Evolutionary conservation across 164 flowering plant species (phyloP).

Genomic region (Sextonia rubra): DNA sequence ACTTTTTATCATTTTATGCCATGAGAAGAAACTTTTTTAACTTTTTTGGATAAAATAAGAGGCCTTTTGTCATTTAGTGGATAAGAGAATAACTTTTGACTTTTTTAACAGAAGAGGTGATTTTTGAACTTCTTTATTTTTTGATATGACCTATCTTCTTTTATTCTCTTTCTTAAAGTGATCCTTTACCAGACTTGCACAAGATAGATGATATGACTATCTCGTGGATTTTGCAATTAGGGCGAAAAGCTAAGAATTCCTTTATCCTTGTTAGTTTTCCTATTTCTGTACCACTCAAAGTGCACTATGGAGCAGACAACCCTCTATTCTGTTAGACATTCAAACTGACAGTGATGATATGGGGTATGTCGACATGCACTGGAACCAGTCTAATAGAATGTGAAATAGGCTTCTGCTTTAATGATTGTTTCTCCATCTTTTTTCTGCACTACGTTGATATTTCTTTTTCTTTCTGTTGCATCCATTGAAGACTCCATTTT

Average conservation of each 20-base stretch:
- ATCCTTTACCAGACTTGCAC: too few species aligned
- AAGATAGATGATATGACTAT: background rate
- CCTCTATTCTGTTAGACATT: background rate
- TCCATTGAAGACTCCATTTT: slow-evolving; percentile 31
- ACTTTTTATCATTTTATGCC: too few species aligned
- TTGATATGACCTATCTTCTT: too few species aligned
- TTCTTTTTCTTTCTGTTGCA: slow-evolving; percentile 2
- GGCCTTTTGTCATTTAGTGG: too few species aligned
- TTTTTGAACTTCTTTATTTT: too few species aligned
- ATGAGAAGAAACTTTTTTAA: too few species aligned
- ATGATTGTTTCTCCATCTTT: background rate
- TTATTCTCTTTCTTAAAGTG: too few species aligned
- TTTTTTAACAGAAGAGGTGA: too few species aligned
- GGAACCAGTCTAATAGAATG: background rate
- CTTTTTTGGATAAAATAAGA: too few species aligned
- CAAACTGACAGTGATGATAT: background rate
- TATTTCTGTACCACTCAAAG: background rate
- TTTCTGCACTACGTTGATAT: background rate
- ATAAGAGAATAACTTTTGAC: too few species aligned
- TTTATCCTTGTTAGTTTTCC: background rate
- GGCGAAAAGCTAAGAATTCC: background rate
- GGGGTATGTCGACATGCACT: background rate
- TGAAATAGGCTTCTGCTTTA: background rate
- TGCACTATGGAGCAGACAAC: background rate
- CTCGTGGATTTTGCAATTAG: background rate